phyloP scores from a whole-genome alignment of 2,329 filamentous ascomycete species.

The Paecilomyces fulvus region DNA sequence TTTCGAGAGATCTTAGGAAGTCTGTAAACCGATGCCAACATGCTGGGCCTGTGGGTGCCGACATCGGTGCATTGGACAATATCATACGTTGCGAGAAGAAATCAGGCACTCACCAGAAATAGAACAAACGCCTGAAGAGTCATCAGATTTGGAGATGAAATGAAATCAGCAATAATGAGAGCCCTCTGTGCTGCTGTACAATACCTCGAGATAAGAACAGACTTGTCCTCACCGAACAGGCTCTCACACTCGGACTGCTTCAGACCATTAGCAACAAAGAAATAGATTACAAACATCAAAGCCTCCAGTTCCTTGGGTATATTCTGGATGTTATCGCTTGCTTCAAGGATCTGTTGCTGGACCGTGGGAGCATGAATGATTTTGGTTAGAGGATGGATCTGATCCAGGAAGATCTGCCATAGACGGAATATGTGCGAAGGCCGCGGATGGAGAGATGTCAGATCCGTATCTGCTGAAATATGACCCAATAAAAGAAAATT shows the following conservation, averaged over 20 bases:
- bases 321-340: slow-evolving; percentile 11
- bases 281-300: slow-evolving; percentile 60
- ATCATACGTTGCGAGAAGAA: too few relatives aligned
- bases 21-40: too few relatives aligned
- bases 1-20: not conserved
- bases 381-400: slow-evolving; percentile 60
- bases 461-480: slow-evolving; percentile 23
- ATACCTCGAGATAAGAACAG: slow-evolving; percentile 27
- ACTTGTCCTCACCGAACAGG: slow-evolving; percentile 24
- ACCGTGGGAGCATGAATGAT: slow-evolving; percentile 58
- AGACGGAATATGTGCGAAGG: slow-evolving; percentile 16
- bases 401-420: slow-evolving; percentile 19
- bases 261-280: slow-evolving; percentile 50
- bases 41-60: too few relatives aligned
- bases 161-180: not conserved
- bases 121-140: slow-evolving; percentile 2
- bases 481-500: slow-evolving; percentile 1
- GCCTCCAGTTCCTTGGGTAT: slow-evolving; percentile 41
- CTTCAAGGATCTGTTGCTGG: slow-evolving; percentile 17
- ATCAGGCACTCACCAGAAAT: not conserved
- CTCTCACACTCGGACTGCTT: slow-evolving; percentile 43
- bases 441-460: slow-evolving; percentile 31
- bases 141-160: not conserved
- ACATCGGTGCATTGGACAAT: too few relatives aligned
- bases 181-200: slow-evolving; percentile 5